Base-by-base conservation (phyloP, 495 filamentous ascomycete species). In the Massariosphaeria phaeospora region DNA sequence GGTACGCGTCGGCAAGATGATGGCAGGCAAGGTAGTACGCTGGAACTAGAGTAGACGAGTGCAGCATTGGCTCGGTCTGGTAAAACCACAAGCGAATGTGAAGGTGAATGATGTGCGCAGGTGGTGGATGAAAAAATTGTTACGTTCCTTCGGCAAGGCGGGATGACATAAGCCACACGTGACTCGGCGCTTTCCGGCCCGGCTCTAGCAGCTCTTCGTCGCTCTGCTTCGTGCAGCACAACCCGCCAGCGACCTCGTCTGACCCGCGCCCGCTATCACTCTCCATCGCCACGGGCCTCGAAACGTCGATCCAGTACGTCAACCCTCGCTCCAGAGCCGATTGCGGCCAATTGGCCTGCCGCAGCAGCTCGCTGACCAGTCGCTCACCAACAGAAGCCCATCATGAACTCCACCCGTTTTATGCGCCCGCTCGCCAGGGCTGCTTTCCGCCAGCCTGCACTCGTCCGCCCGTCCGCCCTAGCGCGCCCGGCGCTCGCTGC, bases 371-470 rank as follows among this genome's bases (percentile, higher is more conserved):
- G 50, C 57, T 61, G 49, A 61, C 27, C 33, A 36, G 11, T n/a
- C 4, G 36, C 17, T 24, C 38, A 15, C 33, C 53, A 9, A 21
- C 39, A 57, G 42, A 20, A 62, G 43, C 49, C 61, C 63, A 58
- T 23, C 46, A 66, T 66, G 63, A 64, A 62, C 57, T 61, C 63
- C 45, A 35, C 63, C 27, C 63, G 63, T 26, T 31, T 66, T 45
- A 41, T 63, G 56, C 63, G 63, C 52, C 63, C 63, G 21, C 55
- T 66, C 36, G 52, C 61, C 18, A 43, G 61, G 51, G 56, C 55
- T 40, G 52, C 55, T 33, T 35, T 66, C 48, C 59, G 55, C 59
- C 63, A 66, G 40, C 56, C 63, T 10, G 43, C 43, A 7, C 15
- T 53, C 31, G 13, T 50, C 21, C 56, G 57, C 41, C 42, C 56